These are phyloP conservation scores for Candida sphagnicola DNA, from an alignment of 805 yeast genomes.

Conservation along the genomic window DNA sequence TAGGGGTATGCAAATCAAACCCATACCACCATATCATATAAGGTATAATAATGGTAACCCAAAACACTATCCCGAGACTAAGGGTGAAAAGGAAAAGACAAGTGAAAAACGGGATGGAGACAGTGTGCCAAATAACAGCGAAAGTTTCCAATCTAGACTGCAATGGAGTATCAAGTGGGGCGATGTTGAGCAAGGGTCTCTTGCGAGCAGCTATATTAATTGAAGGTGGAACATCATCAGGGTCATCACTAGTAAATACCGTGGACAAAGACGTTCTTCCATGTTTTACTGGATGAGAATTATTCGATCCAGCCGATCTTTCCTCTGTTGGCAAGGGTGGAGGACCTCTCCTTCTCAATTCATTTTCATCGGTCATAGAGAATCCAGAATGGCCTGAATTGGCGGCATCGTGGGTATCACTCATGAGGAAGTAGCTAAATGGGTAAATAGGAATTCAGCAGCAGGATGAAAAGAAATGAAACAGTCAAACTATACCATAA, in stretches of 20 bases:
- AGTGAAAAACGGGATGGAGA: conserved; percentile 59
- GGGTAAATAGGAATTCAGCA: too few species aligned
- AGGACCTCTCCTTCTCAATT: conserved; percentile 2
- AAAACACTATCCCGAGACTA: conserved; percentile 51
- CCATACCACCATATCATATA: conserved; percentile 55
- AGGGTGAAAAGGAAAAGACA: conserved; percentile 50
- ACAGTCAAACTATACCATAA: too few species aligned
- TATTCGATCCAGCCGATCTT: not conserved
- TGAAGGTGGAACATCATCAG: not conserved
- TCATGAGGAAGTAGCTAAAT: too few species aligned
- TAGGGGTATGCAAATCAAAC: conserved; percentile 63
- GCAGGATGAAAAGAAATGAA: too few species aligned
- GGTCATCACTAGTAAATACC: too few species aligned
- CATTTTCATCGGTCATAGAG: not conserved
- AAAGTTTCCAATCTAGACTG: conserved; percentile 61
- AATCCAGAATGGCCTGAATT: not conserved
- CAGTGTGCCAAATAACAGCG: conserved; percentile 68
- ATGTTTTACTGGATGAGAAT: not conserved
- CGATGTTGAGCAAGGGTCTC: conserved; percentile 31
- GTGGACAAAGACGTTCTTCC: not conserved
- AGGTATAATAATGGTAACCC: conserved; percentile 62
- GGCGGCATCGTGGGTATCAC: too few species aligned
- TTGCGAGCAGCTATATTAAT: not conserved
- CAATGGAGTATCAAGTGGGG: conserved; percentile 56
- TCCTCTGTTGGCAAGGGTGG: not conserved